Evolutionary conservation across 371 early-diverging fungal genomes (phyloP).

Genomic region (Mucor irregularis): DNA sequence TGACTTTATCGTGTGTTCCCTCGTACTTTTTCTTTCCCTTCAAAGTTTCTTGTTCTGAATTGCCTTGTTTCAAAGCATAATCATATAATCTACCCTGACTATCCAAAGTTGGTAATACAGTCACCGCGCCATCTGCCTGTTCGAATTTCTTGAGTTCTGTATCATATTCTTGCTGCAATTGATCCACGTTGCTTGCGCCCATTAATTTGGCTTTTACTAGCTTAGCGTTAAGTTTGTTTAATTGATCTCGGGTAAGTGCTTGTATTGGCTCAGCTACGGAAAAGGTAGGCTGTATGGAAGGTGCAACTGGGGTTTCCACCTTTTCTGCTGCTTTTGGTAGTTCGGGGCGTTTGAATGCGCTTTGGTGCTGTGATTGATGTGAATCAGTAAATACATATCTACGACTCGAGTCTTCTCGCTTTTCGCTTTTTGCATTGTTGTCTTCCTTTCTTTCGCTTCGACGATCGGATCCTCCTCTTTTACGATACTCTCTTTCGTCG

Average conservation of each 20-base stretch:
- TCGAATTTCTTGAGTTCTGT: conserved; percentile 43
- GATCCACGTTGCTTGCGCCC: conserved; percentile 62
- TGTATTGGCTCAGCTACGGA: conserved; percentile 6
- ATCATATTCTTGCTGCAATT: conserved; percentile 74
- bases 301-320: conserved; percentile 1
- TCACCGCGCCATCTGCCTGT: conserved; percentile 25
- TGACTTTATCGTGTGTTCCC: conserved; percentile 55
- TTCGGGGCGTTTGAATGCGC: conserved; percentile 19
- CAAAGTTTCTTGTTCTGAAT: conserved; percentile 6
- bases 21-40: conserved; percentile 53
- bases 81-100: conserved; percentile 61
- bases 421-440: conserved; percentile 2
- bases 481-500: neutral
- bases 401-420: conserved; percentile 1
- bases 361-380: conserved; percentile 5
- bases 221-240: conserved; percentile 87
- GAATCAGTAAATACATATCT: conserved; percentile 40
- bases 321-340: neutral
- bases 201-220: conserved; percentile 79
- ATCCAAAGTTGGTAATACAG: conserved; percentile 67
- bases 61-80: conserved; percentile 33
- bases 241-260: conserved; percentile 61
- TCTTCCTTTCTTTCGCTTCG: conserved; percentile 11
- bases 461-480: neutral
- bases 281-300: neutral